These are phyloP conservation scores for Beauveria asiatica DNA, from an alignment of 2,329 filamentous ascomycete species.

Conservation along the genomic window DNA sequence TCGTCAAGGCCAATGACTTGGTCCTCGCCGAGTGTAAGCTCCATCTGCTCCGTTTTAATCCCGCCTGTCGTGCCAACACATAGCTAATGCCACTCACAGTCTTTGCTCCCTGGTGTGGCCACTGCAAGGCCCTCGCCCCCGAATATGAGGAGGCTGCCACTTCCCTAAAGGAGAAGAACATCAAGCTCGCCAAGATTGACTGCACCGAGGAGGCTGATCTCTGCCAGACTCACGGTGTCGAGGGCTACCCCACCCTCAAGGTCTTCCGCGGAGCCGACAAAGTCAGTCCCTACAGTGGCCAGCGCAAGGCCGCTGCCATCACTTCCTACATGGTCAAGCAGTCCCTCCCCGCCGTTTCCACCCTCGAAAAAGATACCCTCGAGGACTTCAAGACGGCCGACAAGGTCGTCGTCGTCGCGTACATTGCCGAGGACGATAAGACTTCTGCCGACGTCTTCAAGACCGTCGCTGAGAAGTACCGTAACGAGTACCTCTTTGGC, in stretches of 20 bases:
- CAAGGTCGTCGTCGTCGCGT: constrained; percentile 90
- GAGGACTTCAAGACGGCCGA: constrained; percentile 97
- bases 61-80: constrained; percentile 11
- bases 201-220: constrained; percentile 92
- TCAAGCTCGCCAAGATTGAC: constrained; percentile 79
- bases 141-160: constrained; percentile 86
- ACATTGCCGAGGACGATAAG: constrained; percentile 75
- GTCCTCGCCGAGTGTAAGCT: constrained; percentile 87
- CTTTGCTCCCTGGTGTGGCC: constrained; percentile 94
- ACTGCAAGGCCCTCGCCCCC: constrained; percentile 96
- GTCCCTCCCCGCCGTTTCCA: constrained; percentile 83
- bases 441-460: constrained; percentile 78
- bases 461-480: constrained; percentile 62
- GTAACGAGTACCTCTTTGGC: constrained; percentile 90
- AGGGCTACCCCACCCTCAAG: constrained; percentile 98
- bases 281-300: constrained; percentile 73
- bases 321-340: constrained; percentile 96
- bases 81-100: constrained; percentile 44
- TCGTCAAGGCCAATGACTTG: constrained; percentile 76
- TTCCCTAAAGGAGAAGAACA: constrained; percentile 78
- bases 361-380: constrained; percentile 70
- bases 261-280: constrained; percentile 89
- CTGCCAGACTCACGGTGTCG: constrained; percentile 81
- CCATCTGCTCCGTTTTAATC: background rate
- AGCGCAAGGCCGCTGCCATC: constrained; percentile 75